Evolutionary conservation across 2,329 filamentous ascomycete species (phyloP).

Genomic region (Aspergillus niger): DNA sequence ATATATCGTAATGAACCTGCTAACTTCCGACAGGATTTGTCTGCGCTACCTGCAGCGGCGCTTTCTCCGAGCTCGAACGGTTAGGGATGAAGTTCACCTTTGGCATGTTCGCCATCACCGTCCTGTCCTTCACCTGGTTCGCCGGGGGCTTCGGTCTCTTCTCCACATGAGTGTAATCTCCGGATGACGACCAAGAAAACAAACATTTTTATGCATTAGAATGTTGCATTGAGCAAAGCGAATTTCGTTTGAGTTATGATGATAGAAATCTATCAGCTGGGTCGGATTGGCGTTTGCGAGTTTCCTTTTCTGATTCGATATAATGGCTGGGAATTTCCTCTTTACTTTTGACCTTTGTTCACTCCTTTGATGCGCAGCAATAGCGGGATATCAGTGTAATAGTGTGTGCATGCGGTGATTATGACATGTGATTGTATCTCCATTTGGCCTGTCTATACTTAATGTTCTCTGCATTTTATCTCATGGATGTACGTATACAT

Average conservation of each 20-base stretch:
- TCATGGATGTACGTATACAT: not conserved
- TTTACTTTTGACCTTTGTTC: not conserved
- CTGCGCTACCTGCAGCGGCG: conserved; percentile 60
- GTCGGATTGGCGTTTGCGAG: conserved; percentile 16
- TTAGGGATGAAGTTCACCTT: conserved; percentile 59
- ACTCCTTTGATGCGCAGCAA: not conserved
- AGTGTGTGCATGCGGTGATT: not conserved
- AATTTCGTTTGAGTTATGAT: conserved; percentile 27
- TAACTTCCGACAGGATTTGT: conserved; percentile 47
- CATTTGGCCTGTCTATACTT: not conserved
- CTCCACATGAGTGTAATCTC: conserved; percentile 21
- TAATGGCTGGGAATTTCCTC: conserved; percentile 10
- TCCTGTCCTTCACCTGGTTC: conserved; percentile 60
- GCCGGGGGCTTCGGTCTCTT: conserved; percentile 45
- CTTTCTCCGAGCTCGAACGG: conserved; percentile 55
- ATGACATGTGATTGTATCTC: not conserved
- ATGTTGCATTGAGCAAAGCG: conserved; percentile 25
- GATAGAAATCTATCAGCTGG: conserved; percentile 32
- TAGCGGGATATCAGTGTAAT: conserved; percentile 10
- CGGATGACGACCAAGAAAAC: not conserved
- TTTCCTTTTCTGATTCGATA: conserved; percentile 7
- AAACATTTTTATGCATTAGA: conserved; percentile 17
- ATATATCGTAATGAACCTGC: conserved; percentile 7
- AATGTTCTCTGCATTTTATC: not conserved
- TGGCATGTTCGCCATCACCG: conserved; percentile 58